Evolutionary conservation across 768 basidiomycete species (phyloP).

Genomic region (Lentinula aciculospora): DNA sequence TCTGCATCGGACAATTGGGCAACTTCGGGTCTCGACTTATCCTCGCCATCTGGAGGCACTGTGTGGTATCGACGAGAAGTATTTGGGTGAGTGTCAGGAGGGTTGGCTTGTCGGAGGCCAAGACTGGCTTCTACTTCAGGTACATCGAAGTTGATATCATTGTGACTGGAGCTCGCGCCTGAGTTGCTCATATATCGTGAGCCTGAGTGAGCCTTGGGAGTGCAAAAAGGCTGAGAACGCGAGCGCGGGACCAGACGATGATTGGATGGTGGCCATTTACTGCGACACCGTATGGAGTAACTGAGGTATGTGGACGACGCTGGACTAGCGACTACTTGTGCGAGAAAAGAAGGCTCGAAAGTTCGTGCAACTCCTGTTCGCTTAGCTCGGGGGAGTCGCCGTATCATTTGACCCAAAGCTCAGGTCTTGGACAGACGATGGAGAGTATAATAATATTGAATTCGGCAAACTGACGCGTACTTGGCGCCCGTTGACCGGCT

Average conservation of each 20-base stretch:
- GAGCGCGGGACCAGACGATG: not conserved
- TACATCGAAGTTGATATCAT: not conserved
- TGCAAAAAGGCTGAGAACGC: not conserved
- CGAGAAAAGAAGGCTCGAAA: too few species aligned
- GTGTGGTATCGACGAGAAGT: not conserved
- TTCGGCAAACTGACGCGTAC: too few species aligned
- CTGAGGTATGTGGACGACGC: not conserved
- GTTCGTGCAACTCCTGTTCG: not conserved
- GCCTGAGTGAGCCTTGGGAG: not conserved
- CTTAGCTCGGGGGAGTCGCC: not conserved
- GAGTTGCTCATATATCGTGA: not conserved
- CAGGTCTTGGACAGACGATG: too few species aligned
- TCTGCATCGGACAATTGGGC: not conserved
- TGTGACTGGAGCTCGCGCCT: not conserved
- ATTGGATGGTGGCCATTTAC: not conserved
- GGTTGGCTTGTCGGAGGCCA: constrained; percentile 1
- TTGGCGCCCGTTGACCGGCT: too few species aligned
- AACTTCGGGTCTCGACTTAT: not conserved
- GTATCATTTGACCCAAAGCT: not conserved
- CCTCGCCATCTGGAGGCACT: not conserved
- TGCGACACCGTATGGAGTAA: not conserved
- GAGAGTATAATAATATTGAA: too few species aligned
- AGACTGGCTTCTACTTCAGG: not conserved
- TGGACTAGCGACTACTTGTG: not conserved
- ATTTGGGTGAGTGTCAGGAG: not conserved